Base-by-base conservation (phyloP, 2,329 filamentous ascomycete genomes). In the Ascochyta clinopodiicola region DNA sequence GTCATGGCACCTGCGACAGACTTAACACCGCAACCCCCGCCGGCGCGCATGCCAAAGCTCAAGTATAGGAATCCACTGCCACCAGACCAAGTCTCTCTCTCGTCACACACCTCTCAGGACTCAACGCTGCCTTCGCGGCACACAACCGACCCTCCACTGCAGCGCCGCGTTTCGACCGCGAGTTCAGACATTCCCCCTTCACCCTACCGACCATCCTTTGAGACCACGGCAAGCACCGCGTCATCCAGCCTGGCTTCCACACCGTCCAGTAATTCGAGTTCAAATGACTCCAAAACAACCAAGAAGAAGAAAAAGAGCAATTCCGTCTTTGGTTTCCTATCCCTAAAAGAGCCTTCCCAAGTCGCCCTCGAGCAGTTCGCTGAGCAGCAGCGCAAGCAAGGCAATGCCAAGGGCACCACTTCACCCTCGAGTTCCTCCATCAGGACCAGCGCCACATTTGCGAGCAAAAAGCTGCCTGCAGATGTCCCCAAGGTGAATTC, bases 401-500 rank as follows among this genome's bases (percentile, higher is more conserved):
- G 69, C n/a, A 60, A 64, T 22, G 62, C 46, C 27, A 73, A 70
- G 50, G 66, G 65, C 29, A 42, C 57, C 4, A 44, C 48, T 3
- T 58, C 61, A 6, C 61, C 64, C 9, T 50, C 54, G n/a, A 50
- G n/a, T 12, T 40, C 40, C 5, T 61, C 58, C 25, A 38, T 34
- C 44, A 43, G 40, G 27, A 60, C 55, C 44, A 60, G 44, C 32
- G 40, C 62, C 19, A 72, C 44, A 22, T 65, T 75, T 27, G 67
- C 68, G 12, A 72, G 74, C 32, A 57, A 79, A 56, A 82, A 79
- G 59, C 73, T 84, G 34, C 81, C 82, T 6, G 61, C 75, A 3
- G 72, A 71, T 49, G 80, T 83, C 1, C 81, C 81, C 19, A 82
- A 79, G 58, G 81, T 83, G 32, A 84, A 83, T 56, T 79, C 79